Conservation (phyloP, 495 filamentous ascomycete genomes). For the Polyplosphaeria fusca region DNA sequence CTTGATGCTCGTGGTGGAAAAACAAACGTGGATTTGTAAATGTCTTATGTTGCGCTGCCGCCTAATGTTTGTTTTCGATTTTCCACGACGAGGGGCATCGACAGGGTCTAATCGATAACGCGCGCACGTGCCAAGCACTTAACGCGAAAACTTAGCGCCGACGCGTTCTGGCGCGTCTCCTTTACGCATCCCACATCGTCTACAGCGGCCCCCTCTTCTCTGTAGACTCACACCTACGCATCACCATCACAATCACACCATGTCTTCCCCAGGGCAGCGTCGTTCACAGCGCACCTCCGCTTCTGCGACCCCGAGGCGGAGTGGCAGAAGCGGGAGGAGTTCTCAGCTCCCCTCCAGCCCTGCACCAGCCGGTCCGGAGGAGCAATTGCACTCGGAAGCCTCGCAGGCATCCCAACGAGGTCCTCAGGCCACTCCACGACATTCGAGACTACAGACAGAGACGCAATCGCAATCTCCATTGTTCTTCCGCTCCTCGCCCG, state of each 20-base stretch:
- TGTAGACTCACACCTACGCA: neutral
- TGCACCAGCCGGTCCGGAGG: conserved; percentile 46
- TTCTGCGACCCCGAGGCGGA: conserved; percentile 55
- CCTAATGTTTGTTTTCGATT: conserved; percentile 2
- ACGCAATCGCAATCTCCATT: conserved; percentile 71
- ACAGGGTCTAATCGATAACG: conserved; percentile 17
- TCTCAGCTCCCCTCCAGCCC: conserved; percentile 53
- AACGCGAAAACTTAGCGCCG: conserved; percentile 9
- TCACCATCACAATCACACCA: conserved; percentile 26
- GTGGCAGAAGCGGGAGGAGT: conserved; percentile 49
- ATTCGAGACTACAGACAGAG: conserved; percentile 20
- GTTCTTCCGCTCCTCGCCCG: conserved; percentile 77
- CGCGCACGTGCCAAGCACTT: conserved; percentile 3
- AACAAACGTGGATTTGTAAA: too few species aligned
- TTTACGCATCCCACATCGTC: neutral
- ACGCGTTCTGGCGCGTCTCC: conserved; percentile 26
- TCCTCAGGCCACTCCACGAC: conserved; percentile 42
- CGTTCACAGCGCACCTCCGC: conserved; percentile 55
- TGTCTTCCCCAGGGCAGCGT: conserved; percentile 59
- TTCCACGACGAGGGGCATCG: conserved; percentile 3
- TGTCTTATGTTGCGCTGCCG: conserved; percentile 6
- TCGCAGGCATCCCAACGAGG: conserved; percentile 47
- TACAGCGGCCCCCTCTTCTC: neutral
- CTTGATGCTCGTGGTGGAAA: too few species aligned
- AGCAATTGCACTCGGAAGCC: conserved; percentile 44